A percentile compares a stretch with the other conserved stretches of the same genome.
These are phyloP conservation scores for Ulvella scutata DNA, from an alignment of 139 green algal genomes.

Conservation along the genomic window DNA sequence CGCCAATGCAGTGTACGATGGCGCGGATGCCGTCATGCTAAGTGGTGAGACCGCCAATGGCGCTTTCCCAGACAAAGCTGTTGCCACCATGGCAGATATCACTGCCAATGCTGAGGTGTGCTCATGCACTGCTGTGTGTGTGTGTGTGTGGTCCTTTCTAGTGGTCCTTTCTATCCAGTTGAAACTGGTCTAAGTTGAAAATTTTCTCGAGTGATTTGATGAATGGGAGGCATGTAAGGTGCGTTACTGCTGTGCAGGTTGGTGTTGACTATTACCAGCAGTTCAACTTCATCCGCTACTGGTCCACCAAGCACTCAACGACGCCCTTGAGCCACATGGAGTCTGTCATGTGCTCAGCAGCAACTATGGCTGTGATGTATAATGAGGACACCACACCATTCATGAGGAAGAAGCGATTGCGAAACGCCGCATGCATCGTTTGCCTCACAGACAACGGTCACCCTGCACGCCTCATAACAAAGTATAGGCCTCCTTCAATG, in stretches of 20 bases:
- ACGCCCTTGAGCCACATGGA: background rate
- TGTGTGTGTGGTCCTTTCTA: background rate
- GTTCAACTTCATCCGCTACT: conserved; percentile 35
- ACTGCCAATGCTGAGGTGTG: conserved; percentile 11
- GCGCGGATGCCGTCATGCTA: conserved; percentile 53
- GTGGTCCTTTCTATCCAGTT: too few relatives aligned
- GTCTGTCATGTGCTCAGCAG: background rate
- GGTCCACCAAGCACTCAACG: background rate
- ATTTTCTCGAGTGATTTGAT: too few relatives aligned
- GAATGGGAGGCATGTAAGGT: too few relatives aligned
- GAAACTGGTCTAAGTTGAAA: too few relatives aligned
- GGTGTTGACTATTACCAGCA: conserved; percentile 26
- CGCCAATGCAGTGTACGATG: conserved; percentile 45
- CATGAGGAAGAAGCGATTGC: background rate
- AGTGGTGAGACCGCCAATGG: conserved; percentile 57
- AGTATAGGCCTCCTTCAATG: conserved; percentile 37
- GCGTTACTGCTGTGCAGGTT: conserved; percentile 12
- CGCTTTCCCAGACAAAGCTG: conserved; percentile 35
- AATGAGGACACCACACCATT: background rate
- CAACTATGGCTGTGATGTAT: background rate
- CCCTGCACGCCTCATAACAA: conserved; percentile 32
- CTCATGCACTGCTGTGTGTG: background rate
- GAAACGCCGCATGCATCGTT: conserved; percentile 11
- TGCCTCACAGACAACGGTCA: conserved; percentile 9
- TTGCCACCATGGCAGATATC: conserved; percentile 18